These are phyloP conservation scores for Fusarium sp. DNA, from an alignment of 2,329 filamentous ascomycete genomes.

Conservation along the genomic window DNA sequence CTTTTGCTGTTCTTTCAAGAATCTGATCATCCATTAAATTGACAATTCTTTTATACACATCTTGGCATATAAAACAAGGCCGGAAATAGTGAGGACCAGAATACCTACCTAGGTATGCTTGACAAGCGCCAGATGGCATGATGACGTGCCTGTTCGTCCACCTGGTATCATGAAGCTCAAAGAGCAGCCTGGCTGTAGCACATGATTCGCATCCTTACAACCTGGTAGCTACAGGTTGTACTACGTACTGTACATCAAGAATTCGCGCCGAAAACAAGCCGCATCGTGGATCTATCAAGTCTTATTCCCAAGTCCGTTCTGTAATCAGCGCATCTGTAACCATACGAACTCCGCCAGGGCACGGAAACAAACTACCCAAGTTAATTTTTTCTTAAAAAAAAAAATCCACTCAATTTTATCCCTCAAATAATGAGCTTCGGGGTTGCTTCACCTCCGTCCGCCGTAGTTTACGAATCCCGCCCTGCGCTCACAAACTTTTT, in stretches of 20 bases:
- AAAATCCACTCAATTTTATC: background rate
- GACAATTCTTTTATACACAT: too few relatives aligned
- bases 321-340: too few relatives aligned
- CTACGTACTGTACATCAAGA: too few relatives aligned
- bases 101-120: too few relatives aligned
- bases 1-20: background rate
- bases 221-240: too few relatives aligned
- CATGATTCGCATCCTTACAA: background rate
- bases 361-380: background rate
- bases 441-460: background rate
- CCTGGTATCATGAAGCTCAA: too few relatives aligned
- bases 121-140: conserved; percentile 17
- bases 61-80: too few relatives aligned
- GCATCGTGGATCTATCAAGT: conserved; percentile 15
- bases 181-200: conserved; percentile 1
- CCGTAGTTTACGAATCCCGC: background rate
- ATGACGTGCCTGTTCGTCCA: conserved; percentile 18
- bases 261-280: conserved; percentile 11
- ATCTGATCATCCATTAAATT: too few relatives aligned
- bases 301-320: too few relatives aligned
- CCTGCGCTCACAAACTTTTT: background rate
- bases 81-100: too few relatives aligned
- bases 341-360: too few relatives aligned
- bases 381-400: too few relatives aligned
- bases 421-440: background rate